phyloP scores from a whole-genome alignment of 371 early-diverging fungal species.

The Chytridium lagenaria region DNA sequence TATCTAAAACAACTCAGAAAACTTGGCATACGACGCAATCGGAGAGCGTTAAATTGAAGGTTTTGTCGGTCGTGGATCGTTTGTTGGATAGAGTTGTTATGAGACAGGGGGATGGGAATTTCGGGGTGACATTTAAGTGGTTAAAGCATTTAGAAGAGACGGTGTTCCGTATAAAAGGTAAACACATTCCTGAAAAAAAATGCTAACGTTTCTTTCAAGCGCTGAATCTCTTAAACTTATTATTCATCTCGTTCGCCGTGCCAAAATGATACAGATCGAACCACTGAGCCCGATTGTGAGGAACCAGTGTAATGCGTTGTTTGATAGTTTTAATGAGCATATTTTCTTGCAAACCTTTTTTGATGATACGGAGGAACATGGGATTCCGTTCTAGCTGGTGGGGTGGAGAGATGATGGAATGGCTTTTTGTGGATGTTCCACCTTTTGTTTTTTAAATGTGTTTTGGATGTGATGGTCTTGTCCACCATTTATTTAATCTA shows the following conservation, averaged over 20 bases:
- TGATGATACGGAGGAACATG: conserved; percentile 8
- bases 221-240: conserved; percentile 41
- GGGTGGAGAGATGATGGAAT: no score
- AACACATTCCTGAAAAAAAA: not conserved
- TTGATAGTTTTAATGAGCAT: conserved; percentile 43
- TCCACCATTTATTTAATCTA: no score
- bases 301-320: conserved; percentile 36
- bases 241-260: conserved; percentile 37
- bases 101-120: conserved; percentile 45
- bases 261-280: conserved; percentile 48
- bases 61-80: conserved; percentile 48
- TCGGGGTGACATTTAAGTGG: conserved; percentile 43
- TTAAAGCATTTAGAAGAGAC: conserved; percentile 49
- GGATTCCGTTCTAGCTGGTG: not conserved
- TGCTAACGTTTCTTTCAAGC: conserved; percentile 17
- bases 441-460: no score
- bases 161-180: conserved; percentile 47
- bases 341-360: conserved; percentile 23
- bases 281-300: conserved; percentile 44
- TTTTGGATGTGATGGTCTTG: no score
- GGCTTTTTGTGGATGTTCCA: no score
- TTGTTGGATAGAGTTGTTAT: conserved; percentile 45
- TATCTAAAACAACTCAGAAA: conserved; percentile 32
- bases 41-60: conserved; percentile 38
- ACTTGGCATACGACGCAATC: conserved; percentile 41